Evolutionary conservation across 768 basidiomycete genomes (phyloP), one percentile per base, ranked within the genome.

Genomic region (Cystobasidium tubakii): DNA sequence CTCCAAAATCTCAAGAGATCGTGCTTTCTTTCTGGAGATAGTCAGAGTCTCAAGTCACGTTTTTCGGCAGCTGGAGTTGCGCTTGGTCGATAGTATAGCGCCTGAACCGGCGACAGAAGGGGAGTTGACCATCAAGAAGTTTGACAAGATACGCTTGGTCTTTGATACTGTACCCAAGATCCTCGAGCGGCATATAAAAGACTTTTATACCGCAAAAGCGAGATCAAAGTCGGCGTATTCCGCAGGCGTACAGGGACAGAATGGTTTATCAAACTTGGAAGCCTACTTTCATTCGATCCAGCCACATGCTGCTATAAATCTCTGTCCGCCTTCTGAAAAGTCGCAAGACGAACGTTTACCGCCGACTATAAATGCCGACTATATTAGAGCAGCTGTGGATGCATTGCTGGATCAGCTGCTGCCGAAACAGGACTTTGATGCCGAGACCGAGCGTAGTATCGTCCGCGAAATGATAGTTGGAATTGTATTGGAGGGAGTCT

Each of bases 381-480:
- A 94, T 79, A 84, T 91, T 73, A 87, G 91, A 53, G 89, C 91
- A 73, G 84, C 87, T 1, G 80, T 94, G 34, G 92, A 96, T 79
- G 86, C 87, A 53, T 82, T 96, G 39, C 84, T 98, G 76, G 86
- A 85, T 64, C 81, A 84, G 1, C 88, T 88, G 81, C 85, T 97
- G 17, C 90, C 92, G 0, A 82, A 84, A 1, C 87, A 90, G 73
- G 91, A 96, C 79, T 91, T 88, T 80, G 85, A 85, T 12, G 86
- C 91, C 21, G 87, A 90, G 63, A 81, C 87, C 0, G 90, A 96
- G 82, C 86, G 91, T n/a, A 84, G 86, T 74, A 89, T 97, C 73
- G 82, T 90, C 50, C 87, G 92, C 73, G 95, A 98, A 82, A 83
- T 96, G 44, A 78, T 95, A 34, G 85, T 91, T 78, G 89, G 90